Evolutionary conservation across 106 monocot species (phyloP).

Genomic region (Dactylorhiza incarnata): DNA sequence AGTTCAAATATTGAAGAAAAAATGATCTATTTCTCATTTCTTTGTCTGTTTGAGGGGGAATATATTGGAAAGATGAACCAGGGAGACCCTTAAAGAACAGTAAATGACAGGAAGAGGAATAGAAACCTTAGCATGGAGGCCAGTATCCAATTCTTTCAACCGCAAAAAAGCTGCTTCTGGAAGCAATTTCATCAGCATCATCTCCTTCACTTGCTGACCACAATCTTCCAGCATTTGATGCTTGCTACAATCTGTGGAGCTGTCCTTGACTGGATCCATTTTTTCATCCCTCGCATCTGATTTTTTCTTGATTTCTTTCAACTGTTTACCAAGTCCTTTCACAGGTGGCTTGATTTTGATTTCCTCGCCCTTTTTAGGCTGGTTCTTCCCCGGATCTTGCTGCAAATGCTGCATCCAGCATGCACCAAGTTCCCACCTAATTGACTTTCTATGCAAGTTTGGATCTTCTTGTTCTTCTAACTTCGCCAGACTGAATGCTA

Average conservation of each 20-base stretch:
- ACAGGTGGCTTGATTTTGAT: conserved; percentile 55
- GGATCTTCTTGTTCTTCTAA: conserved; percentile 32
- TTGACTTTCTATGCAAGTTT: conserved; percentile 27
- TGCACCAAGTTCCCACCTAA: conserved; percentile 95
- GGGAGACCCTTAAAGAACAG: not conserved
- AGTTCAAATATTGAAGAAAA: not conserved
- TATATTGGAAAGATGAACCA: not conserved
- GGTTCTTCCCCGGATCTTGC: conserved; percentile 40
- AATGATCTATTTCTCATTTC: not conserved
- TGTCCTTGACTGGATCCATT: conserved; percentile 28
- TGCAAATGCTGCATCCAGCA: conserved; percentile 95
- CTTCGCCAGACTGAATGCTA: conserved; percentile 47
- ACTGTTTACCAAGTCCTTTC: conserved; percentile 83
- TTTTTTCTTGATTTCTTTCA: conserved; percentile 90
- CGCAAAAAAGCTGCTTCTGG: conserved; percentile 64
- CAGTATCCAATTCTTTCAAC: conserved; percentile 74
- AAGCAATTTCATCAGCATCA: conserved; percentile 48
- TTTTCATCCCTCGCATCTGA: conserved; percentile 39
- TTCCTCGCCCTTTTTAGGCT: conserved; percentile 58
- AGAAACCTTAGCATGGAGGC: conserved; percentile 83
- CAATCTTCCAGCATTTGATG: conserved; percentile 2
- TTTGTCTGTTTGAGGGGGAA: not conserved
- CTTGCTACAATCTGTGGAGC: conserved; percentile 12
- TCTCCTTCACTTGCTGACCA: conserved; percentile 44
- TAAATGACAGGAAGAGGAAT: conserved; percentile 2